Base-by-base conservation (phyloP, 768 basidiomycete species). In the Pleurotus cornucopiae region DNA sequence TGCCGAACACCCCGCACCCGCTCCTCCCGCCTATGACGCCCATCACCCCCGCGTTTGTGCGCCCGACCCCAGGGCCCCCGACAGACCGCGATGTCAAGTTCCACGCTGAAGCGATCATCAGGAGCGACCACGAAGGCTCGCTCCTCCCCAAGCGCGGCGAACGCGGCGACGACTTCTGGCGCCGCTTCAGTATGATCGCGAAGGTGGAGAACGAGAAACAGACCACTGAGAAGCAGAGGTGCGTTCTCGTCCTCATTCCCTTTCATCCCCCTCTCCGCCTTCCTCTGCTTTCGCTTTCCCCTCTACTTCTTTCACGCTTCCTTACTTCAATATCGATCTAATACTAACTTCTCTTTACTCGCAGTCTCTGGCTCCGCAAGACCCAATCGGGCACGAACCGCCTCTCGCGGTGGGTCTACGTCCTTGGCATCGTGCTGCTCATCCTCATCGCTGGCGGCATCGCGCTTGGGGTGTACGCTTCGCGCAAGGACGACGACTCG, bases 161-260 rank as follows among this genome's bases (percentile, higher is more conserved):
- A 66, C 82, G 78, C 48, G 88, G 89, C 0, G 89, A 92, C 63
- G 87, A 91, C 63, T 92, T 93, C 71, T 93, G 91, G 91, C 76
- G 88, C 58, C 77, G 91, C 39, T 93, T 92, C 70, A 89, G 86
- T 58, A 90, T 91, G 76, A 84, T 92, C 59, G 89, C 83, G 6
- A 88, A 83, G 64, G 83, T 85, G 57, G 84, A 88, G 61, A 74
- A 72, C 56, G 64, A 62, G 55, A 76, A 73, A 58, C 67, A 71
- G 3, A 47, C 63, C 6, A 59, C 66, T 7, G 64, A 76, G 64
- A 83, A 73, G 58, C 69, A 82, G 62, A 76, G 78, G 68, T 70
- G 74, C 71, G 78, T 76, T 52, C 16, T 61, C 60, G 26, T 11
- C 9, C 9, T 9, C 30, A 9, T 54, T 43, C 45, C 38, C 12